Evolutionary conservation across 2,329 filamentous ascomycete genomes (phyloP), one percentile per base, ranked within the genome.

Genomic region (Stagonosporopsis chrysanthemi): DNA sequence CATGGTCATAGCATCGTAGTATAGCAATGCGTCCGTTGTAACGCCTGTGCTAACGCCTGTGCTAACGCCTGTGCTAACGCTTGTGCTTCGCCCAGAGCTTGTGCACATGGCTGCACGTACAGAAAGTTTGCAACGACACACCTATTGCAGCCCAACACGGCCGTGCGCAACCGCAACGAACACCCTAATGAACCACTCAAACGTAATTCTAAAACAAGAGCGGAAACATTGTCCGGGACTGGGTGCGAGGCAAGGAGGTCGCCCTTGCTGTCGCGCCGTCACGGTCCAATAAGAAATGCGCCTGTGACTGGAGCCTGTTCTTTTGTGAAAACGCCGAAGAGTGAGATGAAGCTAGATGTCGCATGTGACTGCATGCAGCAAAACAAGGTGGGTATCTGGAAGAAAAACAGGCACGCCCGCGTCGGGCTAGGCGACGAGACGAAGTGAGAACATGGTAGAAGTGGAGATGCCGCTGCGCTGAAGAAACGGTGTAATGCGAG

Each of bases 371-470:
- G 55, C 43, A 52, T 35, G 38, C 56, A 60, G 46, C 57, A 57
- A 48, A 60, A 61, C 49, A 58, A 61, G 46, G 58, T 64, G 67
- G 67, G 67, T 70, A 70, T 70, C 66, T 62, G 40, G 14, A 58
- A 66, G 63, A 48, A 56, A 57, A 56, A 22, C n/a, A 50, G 59
- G 6, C n/a, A 31, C 24, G 39, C 31, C 36, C 43, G 43, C 51
- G 46, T 57, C 56, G 53, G 52, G 52, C 58, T 58, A 52, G 43
- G 52, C 56, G 54, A 39, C 54, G 29, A 29, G 61, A 22, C 43
- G 58, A 56, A 61, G 44, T 58, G 63, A 62, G 43, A 55, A 67
- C 48, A 57, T 14, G 40, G 19, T 48, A 64, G 57, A 63, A 56
- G 40, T 50, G 66, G 68, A 69, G 53, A 57, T 57, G 48, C 48